These are phyloP conservation scores for Elongisporangium senticosum DNA, from an alignment of 352 stramenopile genomes.

Conservation along the genomic window DNA sequence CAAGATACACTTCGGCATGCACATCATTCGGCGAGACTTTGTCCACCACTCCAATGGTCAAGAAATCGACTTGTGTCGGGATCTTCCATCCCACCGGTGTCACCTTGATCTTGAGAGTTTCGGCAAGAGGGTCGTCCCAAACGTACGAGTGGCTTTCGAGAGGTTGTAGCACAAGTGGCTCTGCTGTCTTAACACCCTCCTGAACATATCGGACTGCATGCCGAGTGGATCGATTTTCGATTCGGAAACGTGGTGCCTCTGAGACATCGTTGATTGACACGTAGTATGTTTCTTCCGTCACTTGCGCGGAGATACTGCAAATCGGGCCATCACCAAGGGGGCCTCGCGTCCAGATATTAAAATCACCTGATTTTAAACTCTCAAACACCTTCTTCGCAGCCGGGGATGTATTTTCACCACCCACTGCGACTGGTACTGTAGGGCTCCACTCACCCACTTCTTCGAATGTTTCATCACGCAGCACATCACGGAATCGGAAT, in stretches of 20 bases:
- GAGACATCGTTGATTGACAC: constrained; percentile 67
- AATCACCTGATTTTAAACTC: neutral
- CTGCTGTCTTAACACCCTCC: constrained; percentile 38
- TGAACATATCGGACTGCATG: constrained; percentile 76
- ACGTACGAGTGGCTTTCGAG: constrained; percentile 75
- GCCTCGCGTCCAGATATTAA: constrained; percentile 57
- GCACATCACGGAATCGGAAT: constrained; percentile 60
- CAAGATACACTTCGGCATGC: constrained; percentile 83
- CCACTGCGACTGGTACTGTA: constrained; percentile 28
- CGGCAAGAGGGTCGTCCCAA: constrained; percentile 66
- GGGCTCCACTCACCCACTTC: constrained; percentile 58
- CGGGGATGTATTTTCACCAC: neutral
- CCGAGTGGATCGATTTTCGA: constrained; percentile 80
- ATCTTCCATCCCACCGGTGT: constrained; percentile 60
- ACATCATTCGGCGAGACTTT: constrained; percentile 49
- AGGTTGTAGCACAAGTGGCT: constrained; percentile 65
- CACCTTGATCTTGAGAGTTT: constrained; percentile 49
- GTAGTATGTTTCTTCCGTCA: constrained; percentile 65
- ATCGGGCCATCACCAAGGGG: constrained; percentile 66
- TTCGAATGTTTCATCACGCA: constrained; percentile 25
- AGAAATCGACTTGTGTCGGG: constrained; percentile 66
- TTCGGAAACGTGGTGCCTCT: constrained; percentile 59
- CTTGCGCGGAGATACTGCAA: constrained; percentile 57
- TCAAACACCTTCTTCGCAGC: neutral
- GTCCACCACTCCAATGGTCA: constrained; percentile 59